Evolutionary conservation across 192 early-diverging fungal species (phyloP).

Genomic region (Entomortierella chlamydospora): DNA sequence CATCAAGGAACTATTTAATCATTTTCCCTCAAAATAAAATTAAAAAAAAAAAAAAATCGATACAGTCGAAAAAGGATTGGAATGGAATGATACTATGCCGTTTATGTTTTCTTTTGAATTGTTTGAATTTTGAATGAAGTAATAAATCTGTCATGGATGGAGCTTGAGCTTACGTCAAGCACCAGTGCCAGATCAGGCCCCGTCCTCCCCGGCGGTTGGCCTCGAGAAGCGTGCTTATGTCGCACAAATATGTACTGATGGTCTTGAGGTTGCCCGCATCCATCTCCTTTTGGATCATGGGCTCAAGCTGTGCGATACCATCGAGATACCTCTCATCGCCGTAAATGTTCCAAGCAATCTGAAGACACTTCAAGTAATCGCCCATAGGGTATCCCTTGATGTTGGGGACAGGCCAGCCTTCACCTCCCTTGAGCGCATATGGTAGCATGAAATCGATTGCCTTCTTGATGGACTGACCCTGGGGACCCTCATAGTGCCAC

Average conservation of each 20-base stretch:
- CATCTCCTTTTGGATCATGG: constrained; percentile 34
- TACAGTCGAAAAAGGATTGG: not conserved
- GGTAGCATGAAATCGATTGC: constrained; percentile 68
- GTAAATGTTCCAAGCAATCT: constrained; percentile 64
- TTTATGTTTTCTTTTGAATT: too few species aligned
- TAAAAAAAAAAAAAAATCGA: constrained; percentile 8
- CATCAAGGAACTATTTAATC: not conserved
- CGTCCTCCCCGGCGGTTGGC: constrained; percentile 35
- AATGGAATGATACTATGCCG: too few species aligned
- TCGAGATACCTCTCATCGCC: constrained; percentile 58
- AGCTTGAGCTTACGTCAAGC: constrained; percentile 42
- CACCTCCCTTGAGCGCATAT: constrained; percentile 55
- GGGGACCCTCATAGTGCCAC: constrained; percentile 55
- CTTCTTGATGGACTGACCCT: constrained; percentile 58
- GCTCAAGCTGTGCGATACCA: constrained; percentile 42
- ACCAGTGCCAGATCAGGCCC: constrained; percentile 55
- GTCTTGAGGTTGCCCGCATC: constrained; percentile 33
- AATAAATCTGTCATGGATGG: too few species aligned
- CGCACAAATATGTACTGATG: constrained; percentile 41
- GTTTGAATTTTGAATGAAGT: too few species aligned
- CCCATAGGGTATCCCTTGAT: constrained; percentile 57
- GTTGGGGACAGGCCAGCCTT: constrained; percentile 60
- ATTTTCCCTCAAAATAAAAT: constrained; percentile 1
- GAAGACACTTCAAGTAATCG: constrained; percentile 57
- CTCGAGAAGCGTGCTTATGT: constrained; percentile 39